These are phyloP conservation scores for Endotrypanum monterogeii DNA, from an alignment of 208 protist species.

Conservation along the genomic window DNA sequence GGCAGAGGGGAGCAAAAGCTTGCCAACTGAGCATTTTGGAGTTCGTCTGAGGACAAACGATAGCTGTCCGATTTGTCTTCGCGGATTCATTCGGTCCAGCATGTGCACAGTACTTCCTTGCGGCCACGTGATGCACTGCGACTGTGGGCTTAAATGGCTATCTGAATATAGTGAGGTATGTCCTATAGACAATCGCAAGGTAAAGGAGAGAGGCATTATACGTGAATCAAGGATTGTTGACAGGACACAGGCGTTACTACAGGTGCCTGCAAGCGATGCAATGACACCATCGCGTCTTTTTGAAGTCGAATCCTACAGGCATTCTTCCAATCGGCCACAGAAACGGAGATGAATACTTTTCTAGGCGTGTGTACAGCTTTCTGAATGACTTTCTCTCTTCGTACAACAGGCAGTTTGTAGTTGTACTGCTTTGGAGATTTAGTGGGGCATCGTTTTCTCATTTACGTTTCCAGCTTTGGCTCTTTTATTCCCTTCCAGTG, in stretches of 20 bases:
- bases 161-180: slow-evolving; percentile 63
- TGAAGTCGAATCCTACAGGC: not conserved
- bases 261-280: not conserved
- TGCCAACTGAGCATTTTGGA: slow-evolving; percentile 15
- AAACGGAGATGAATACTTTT: not conserved
- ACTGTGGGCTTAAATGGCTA: slow-evolving; percentile 65
- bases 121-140: slow-evolving; percentile 71
- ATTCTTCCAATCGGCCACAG: not conserved
- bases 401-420: not conserved
- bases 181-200: slow-evolving; percentile 57
- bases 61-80: slow-evolving; percentile 68
- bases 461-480: not conserved
- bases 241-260: not conserved
- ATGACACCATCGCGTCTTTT: not conserved
- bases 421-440: not conserved
- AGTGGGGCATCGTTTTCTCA: not conserved
- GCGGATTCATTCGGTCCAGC: slow-evolving; percentile 35
- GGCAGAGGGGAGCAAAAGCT: slow-evolving; percentile 21
- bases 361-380: not conserved
- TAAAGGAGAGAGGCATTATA: not conserved
- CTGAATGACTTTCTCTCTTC: not conserved
- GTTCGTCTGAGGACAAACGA: slow-evolving; percentile 14
- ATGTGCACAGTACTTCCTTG: slow-evolving; percentile 62
- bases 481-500: not conserved
- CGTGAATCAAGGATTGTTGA: not conserved